Conservation (phyloP, 176 grass and related monocot species). For the Saccharum spontaneum region DNA sequence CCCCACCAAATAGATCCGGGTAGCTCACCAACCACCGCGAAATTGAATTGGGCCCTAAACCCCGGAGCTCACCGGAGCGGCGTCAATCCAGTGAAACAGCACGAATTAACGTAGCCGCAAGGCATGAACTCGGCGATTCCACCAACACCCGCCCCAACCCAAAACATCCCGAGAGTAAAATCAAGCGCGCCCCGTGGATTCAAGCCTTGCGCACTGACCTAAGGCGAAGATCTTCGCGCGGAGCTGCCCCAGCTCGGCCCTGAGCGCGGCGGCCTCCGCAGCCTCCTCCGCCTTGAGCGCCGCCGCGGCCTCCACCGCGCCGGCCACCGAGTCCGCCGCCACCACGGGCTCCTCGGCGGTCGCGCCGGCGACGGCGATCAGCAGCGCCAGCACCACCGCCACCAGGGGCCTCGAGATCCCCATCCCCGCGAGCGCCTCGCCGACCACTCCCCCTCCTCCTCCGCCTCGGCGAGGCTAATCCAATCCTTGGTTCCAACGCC, state of each 20-base stretch:
- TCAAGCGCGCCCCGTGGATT: not conserved
- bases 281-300: conserved; percentile 24
- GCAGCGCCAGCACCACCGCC: conserved; percentile 6
- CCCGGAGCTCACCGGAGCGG: not conserved
- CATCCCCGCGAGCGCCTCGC: conserved; percentile 28
- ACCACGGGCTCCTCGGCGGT: conserved; percentile 29
- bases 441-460: not conserved
- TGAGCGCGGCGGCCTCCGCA: conserved; percentile 18
- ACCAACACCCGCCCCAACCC: not conserved
- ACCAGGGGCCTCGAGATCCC: conserved; percentile 40
- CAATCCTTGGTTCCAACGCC: conserved; percentile 36
- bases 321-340: not conserved
- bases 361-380: conserved; percentile 28
- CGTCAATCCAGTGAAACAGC: not conserved
- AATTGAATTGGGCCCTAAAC: not conserved
- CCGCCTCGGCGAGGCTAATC: conserved; percentile 23
- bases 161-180: not conserved
- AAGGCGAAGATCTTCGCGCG: conserved; percentile 50
- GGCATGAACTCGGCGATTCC: not conserved
- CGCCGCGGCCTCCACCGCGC: conserved; percentile 14
- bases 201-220: conserved; percentile 23
- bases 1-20: not conserved
- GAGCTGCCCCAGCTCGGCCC: conserved; percentile 45
- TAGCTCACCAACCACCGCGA: not conserved
- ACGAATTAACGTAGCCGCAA: not conserved